Base-by-base conservation (phyloP, 1,284 basidiomycete genomes). In the Malassezia sp. region DNA sequence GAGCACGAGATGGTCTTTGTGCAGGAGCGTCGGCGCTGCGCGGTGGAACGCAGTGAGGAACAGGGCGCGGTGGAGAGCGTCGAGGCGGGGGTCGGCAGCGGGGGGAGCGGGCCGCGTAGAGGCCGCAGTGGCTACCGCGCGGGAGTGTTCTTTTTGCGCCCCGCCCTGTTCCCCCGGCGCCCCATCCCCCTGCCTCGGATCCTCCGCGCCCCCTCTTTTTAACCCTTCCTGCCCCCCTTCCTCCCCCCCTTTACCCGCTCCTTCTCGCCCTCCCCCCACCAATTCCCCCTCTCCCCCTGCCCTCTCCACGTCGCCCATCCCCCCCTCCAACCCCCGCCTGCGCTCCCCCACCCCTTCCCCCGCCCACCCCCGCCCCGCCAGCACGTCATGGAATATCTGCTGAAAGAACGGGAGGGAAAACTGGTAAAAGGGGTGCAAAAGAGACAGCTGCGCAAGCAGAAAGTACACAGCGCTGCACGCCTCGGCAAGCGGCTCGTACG, bases 381-480 rank as follows among this genome's bases (percentile, higher is more conserved):
- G 78, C 45, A 96, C 81, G 59, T 84, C 86, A 74, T 96, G 87
- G 73, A 99, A 97, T 61, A 97, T 91, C 70, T 95, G 89, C 52
- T 96, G 79, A 82, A 97, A 99, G 77, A 93, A 96, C 32, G 79
- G 82, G 41, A 99, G 78, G 1, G 91, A 96, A 76, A 97, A 99
- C 71, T 96, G 88, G 71, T 99, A 99, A 75, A 97, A 97, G 73
- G 96, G 91, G 66, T 93, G 88, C 73, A 96, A 80, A 42, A 84
- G 77, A 62, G 88, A 83, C 39, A 97, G 78, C 66, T 95, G 90
- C 67, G 96, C 90, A 54, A 99, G 76, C 45, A 93, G 84, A 73
- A 99, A 99, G 79, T 90, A 99, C 41, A 96, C 82, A 2, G 88
- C 82, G 67, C 89, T 93, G 76, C 90, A 95, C 1, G 90, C 89